These are phyloP conservation scores for Nitzschia sp. DNA, from an alignment of 108 stramenopile species.

Conservation along the genomic window DNA sequence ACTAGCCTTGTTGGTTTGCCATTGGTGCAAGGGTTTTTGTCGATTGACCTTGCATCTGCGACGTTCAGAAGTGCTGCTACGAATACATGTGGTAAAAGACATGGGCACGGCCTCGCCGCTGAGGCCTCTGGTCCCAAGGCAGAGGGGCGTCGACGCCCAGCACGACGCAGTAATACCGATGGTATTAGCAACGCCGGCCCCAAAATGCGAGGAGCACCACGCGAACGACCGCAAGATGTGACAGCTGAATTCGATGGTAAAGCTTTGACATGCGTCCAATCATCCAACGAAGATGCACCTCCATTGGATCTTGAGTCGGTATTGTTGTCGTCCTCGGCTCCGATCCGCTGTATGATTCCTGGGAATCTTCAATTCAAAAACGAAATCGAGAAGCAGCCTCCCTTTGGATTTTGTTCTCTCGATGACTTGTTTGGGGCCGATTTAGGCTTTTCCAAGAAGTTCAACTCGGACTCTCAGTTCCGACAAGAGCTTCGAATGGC, in stretches of 20 bases:
- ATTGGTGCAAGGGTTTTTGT: not conserved
- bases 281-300: constrained; percentile 47
- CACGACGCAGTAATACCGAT: not conserved
- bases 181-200: not conserved
- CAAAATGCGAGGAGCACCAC: not conserved
- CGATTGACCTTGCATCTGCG: not conserved
- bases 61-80: too few species aligned
- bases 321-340: not conserved
- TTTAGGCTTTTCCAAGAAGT: constrained; percentile 27
- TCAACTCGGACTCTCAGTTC: constrained; percentile 44
- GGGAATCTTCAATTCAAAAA: constrained; percentile 7
- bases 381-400: constrained; percentile 13
- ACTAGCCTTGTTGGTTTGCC: not conserved
- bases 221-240: not conserved
- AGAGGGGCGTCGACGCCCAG: not conserved
- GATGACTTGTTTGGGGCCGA: constrained; percentile 49
- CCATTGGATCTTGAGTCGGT: constrained; percentile 25
- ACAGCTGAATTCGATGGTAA: constrained; percentile 22
- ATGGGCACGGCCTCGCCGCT: not conserved
- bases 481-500: constrained; percentile 51
- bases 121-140: constrained; percentile 8
- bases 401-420: constrained; percentile 38
- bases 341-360: constrained; percentile 12
- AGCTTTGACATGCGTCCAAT: constrained; percentile 24
- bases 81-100: too few species aligned